Evolutionary conservation across 257 asterid species (phyloP).

Genomic region (Petrea volubilis): DNA sequence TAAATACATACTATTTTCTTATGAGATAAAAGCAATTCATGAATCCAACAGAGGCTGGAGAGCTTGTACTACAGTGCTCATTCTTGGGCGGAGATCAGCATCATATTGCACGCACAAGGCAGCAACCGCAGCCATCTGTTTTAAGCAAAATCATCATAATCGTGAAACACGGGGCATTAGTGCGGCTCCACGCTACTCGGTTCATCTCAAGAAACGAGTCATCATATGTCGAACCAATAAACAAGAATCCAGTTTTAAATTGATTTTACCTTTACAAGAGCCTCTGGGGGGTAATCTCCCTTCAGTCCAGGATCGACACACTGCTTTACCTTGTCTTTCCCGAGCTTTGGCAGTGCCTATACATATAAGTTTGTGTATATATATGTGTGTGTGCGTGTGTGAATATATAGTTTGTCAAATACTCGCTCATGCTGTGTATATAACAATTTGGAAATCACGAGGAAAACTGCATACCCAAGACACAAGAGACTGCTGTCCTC

Average conservation of each 20-base stretch:
- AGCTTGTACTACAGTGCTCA: constrained; percentile 41
- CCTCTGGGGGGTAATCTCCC: constrained; percentile 49
- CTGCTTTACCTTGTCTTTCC: constrained; percentile 46
- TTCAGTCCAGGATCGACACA: constrained; percentile 47
- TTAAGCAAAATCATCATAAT: neutral
- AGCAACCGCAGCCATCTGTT: constrained; percentile 51
- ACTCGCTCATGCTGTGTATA: neutral
- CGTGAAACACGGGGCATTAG: neutral
- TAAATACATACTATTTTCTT: too few relatives aligned
- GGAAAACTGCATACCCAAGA: constrained; percentile 36
- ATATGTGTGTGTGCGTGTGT: too few relatives aligned
- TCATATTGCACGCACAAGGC: constrained; percentile 39
- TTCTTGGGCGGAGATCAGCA: constrained; percentile 39
- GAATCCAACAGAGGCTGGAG: constrained; percentile 17
- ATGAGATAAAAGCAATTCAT: too few relatives aligned
- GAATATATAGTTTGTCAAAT: too few relatives aligned
- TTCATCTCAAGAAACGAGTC: neutral
- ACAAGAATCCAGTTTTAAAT: too few relatives aligned
- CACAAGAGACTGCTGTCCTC: constrained; percentile 33
- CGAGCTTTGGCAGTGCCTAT: constrained; percentile 52
- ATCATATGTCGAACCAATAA: too few relatives aligned
- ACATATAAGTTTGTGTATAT: neutral
- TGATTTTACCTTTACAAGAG: constrained; percentile 63
- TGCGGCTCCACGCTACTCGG: neutral
- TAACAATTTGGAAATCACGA: too few relatives aligned